phyloP scores from a whole-genome alignment of 768 basidiomycete genomes.

The Pleurotus pulmonarius region DNA sequence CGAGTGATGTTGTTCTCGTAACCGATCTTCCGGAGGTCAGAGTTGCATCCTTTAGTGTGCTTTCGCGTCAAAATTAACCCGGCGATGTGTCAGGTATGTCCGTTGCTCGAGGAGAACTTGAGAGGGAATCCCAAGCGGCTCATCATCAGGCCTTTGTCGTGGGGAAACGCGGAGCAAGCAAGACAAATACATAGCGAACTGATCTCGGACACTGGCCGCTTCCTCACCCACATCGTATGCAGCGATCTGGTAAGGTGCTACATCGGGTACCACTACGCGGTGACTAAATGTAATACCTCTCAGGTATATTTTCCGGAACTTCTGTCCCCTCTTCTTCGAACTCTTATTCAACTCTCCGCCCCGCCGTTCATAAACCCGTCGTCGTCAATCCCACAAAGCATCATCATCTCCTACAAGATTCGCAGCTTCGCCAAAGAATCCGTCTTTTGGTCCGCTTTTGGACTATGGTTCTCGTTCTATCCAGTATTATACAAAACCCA shows the following conservation, averaged over 20 bases:
- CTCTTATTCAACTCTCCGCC: conserved; percentile 70
- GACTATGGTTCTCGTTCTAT: conserved; percentile 67
- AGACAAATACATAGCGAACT: conserved; percentile 36
- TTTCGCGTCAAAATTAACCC: background rate
- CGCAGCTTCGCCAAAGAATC: conserved; percentile 71
- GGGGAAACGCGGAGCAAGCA: conserved; percentile 58
- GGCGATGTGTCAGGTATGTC: conserved; percentile 35
- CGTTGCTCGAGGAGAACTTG: conserved; percentile 39
- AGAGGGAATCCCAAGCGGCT: conserved; percentile 19
- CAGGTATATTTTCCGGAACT: conserved; percentile 87
- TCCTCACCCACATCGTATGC: conserved; percentile 68
- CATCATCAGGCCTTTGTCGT: conserved; percentile 58
- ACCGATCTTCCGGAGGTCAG: conserved; percentile 80
- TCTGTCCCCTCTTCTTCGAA: conserved; percentile 70
- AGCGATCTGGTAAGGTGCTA: conserved; percentile 71
- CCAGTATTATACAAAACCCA: conserved; percentile 38
- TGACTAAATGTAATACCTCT: background rate
- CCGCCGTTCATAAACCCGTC: conserved; percentile 31
- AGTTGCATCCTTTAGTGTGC: background rate
- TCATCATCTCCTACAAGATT: conserved; percentile 75
- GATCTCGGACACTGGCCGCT: conserved; percentile 10
- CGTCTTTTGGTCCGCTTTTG: conserved; percentile 77
- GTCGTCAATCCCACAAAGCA: conserved; percentile 19
- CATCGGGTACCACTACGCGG: background rate
- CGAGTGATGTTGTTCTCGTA: conserved; percentile 46